Evolutionary conservation across 2,329 filamentous ascomycete species (phyloP).

Genomic region (Pseudohalonectria lignicola): DNA sequence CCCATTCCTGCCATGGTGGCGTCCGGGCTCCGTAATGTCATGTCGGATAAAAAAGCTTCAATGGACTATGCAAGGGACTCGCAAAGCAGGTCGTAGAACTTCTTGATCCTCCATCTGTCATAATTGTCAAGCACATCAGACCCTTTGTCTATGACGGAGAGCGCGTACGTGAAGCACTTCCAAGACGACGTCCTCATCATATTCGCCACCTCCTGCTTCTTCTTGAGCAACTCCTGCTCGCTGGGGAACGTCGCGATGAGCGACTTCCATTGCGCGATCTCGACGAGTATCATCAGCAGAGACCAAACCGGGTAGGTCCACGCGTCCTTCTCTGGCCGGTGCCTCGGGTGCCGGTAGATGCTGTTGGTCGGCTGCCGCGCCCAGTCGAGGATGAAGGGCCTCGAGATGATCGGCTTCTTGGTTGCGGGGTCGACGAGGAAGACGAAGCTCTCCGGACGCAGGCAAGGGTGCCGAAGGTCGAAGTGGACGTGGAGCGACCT

Average conservation of each 20-base stretch:
- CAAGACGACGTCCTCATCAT: constrained; percentile 1
- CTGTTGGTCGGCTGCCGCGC: not conserved
- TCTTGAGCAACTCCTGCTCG: not conserved
- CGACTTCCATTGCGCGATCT: constrained; percentile 5
- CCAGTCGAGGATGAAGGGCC: constrained; percentile 3
- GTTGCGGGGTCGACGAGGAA: not conserved
- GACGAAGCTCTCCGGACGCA: constrained; percentile 5
- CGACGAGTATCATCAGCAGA: constrained; percentile 4
- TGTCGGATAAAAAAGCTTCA: too few relatives aligned
- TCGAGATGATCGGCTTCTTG: not conserved
- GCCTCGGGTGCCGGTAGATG: constrained; percentile 4
- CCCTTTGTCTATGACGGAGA: too few relatives aligned
- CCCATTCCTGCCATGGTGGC: too few relatives aligned
- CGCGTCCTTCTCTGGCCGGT: not conserved
- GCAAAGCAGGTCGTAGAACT: constrained; percentile 5
- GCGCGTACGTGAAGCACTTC: constrained; percentile 1
- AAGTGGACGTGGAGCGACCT: constrained; percentile 6
- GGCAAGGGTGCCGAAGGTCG: constrained; percentile 3
- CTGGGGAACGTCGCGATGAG: not conserved
- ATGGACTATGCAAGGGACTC: too few relatives aligned
- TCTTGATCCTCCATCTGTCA: constrained; percentile 2
- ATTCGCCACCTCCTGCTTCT: not conserved
- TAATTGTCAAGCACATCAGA: not conserved
- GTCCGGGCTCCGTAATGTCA: too few relatives aligned
- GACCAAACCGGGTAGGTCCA: constrained; percentile 5